Evolutionary conservation across 495 filamentous ascomycete genomes (phyloP).

Genomic region (Eremomyces bilateralis): DNA sequence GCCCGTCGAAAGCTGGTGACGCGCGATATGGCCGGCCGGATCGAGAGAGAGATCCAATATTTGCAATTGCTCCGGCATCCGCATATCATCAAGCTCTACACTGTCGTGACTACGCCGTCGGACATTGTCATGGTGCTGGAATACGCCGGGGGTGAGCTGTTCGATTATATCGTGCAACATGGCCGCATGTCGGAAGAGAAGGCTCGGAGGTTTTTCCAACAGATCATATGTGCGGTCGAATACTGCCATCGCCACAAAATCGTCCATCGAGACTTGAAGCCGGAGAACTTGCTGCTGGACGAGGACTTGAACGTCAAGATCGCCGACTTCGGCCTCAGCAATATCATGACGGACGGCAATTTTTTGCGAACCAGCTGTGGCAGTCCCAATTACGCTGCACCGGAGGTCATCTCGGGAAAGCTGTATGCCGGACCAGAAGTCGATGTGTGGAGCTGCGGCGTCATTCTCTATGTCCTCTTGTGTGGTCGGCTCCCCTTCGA

Average conservation of each 20-base stretch:
- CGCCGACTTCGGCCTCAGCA: slow-evolving; percentile 93
- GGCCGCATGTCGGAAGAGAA: slow-evolving; percentile 76
- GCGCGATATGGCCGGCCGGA: slow-evolving; percentile 87
- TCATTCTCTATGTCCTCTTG: slow-evolving; percentile 89
- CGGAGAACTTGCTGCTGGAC: slow-evolving; percentile 89
- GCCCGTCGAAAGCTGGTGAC: slow-evolving; percentile 84
- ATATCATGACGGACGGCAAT: slow-evolving; percentile 99
- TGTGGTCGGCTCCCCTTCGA: slow-evolving; percentile 88
- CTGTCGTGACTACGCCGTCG: slow-evolving; percentile 75
- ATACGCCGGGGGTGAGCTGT: slow-evolving; percentile 87
- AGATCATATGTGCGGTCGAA: slow-evolving; percentile 97
- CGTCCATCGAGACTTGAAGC: slow-evolving; percentile 91
- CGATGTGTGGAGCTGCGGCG: slow-evolving; percentile 97
- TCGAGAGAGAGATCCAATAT: slow-evolving; percentile 96
- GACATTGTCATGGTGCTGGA: slow-evolving; percentile 99
- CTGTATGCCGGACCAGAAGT: slow-evolving; percentile 95
- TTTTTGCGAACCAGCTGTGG: slow-evolving; percentile 98
- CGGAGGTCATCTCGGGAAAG: slow-evolving; percentile 94
- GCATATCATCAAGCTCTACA: slow-evolving; percentile 98
- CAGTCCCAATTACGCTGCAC: slow-evolving; percentile 93
- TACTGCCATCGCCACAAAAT: slow-evolving; percentile 99
- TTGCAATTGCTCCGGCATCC: slow-evolving; percentile 87
- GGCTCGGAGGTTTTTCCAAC: slow-evolving; percentile 92
- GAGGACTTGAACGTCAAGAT: slow-evolving; percentile 94
- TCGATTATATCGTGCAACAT: slow-evolving; percentile 87